Base-by-base conservation (phyloP, 2,329 filamentous ascomycete genomes). In the Pseudogymnoascus verrucosus region DNA sequence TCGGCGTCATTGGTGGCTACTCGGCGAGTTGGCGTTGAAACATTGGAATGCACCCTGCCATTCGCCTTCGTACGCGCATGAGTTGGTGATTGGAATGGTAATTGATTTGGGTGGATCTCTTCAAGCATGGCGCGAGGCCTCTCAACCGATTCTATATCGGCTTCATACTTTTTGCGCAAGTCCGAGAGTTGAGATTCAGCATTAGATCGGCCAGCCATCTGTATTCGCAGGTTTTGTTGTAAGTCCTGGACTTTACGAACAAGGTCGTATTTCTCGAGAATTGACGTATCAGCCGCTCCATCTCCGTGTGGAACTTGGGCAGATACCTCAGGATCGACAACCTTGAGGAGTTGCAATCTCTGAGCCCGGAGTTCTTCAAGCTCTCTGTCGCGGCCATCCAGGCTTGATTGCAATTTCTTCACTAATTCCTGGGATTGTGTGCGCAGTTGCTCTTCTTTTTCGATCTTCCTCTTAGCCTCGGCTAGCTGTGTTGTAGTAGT, bases 381-480 rank as follows among this genome's bases (percentile, higher is more conserved):
- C 74, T 98, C 93, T 67, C 85, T 84, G 70, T 96, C 89, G 34
- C 89, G 86, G 47, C 87, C 84, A 71, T 96, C 93, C 10, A 98
- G 79, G 1, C 91, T 86, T 2, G 82, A 77, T 71, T 97, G 93
- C 63, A 96, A 81, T 11, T 91, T 89, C 59, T 91, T 88, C 26
- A 90, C 89, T 61, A 93, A 96, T 5, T 88, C 82, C 74, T 98
- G 93, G 10, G 92, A 90, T 74, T 97, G 93, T 2, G 81, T 84
- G 39, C 91, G 89, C 63, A 96, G 79, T 71, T 97, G 93, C 60
- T 90, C 84, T 75, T 98, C 93, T 1, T 92, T 93, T 70, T 98
- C 95, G 21, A 97, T 84, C 63, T 89, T 95, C 34, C 93, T 86
- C 71, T 96, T 96, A 12, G 87, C 87, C 74, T 98, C 95, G 7